Evolutionary conservation across 805 yeast genomes (phyloP), one percentile per base, ranked within the genome.

Genomic region (Ogataea pilisensis): DNA sequence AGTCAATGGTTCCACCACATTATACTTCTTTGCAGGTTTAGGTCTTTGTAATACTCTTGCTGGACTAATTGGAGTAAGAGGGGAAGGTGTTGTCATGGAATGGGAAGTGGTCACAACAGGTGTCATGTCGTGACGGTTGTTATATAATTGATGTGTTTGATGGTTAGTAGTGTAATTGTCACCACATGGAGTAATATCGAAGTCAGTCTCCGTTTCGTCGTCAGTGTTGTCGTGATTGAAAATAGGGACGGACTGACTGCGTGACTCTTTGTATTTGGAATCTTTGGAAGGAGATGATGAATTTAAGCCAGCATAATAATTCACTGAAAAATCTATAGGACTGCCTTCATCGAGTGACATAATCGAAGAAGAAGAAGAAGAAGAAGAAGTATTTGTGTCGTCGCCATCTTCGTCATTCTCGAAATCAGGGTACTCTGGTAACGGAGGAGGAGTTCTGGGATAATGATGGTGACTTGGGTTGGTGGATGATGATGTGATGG

Each of bases 401-500:
- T 35, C 38, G 12, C 31, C 36, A 17, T 45, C 46, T 12, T 38
- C 45, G 27, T 40, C 43, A 14, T 47, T 46, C n/a, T 43, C 39
- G 9, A 49, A 40, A 9, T 41, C 45, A 3, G 37, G 18, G n/a
- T 37, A 39, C 4, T 24, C 27, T 11, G 38, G n/a, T 18, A n/a
- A 14, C 1, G 49, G 46, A 21, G 41, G 41, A 7, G 55, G 53
- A 8, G 54, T 51, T 9, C 46, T 45, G 2, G 55, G 57, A 36
- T 43, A 52, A 28, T 20, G n/a, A 24, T 35, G 34, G 21, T 20
- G n/a, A 7, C 35, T 35, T 21, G 38, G 39, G n/a, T 37, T 42
- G 22, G 29, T 6, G 12, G 26, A n/a, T 25, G 31, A 18, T 18
- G 20, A 25, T n/a, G 30, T 17, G 13, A 24, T 17, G 2, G 30